Base-by-base conservation (phyloP, 1,139 yeast genomes). In the Lodderomyces oxycetoniae region DNA sequence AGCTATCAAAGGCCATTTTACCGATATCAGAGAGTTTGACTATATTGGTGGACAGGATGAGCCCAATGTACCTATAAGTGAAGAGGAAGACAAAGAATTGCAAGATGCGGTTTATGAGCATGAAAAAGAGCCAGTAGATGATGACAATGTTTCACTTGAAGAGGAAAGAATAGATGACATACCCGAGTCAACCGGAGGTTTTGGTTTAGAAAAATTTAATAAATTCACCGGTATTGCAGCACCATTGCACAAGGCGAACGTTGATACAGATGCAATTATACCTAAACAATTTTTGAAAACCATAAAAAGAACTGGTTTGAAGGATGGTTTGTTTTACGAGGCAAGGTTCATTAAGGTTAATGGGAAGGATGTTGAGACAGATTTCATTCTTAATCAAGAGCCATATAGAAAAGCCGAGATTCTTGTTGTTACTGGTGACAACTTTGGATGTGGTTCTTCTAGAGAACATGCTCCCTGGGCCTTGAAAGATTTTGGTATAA, bases 381-480 rank as follows among this genome's bases (percentile, higher is more conserved):
- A 89, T 56, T 91, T 91, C 49, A 82, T 85, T 40, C 75, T 91
- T 50, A 91, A 91, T 57, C 84, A 77, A 35, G 83, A 74, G 37
- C 95, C 96, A 35, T 89, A 79, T 71, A 76, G 80, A 49, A 55
- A 72, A 28, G 81, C 97, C 16, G 80, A 84, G 61, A 80, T 89
- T 47, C 70, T 91, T 47, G 83, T 89, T 47, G 95, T 89, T 42
- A 80, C 94, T 33, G 98, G 98, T 58, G 95, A 86, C 58, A 91
- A 91, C 68, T 91, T 91, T 57, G 98, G 98, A 46, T 91, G 98
- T 69, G 98, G 98, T 51, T 89, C 97, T 28, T 88, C 96, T 4
- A 86, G 98, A 73, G 98, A 91, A 61, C 98, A 91, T 53, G 98
- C 98, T 16, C 97, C 98, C 39, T 91, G 98, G 98, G 98, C 98